These are phyloP conservation scores for Epichloe typhina DNA, from an alignment of 2,329 filamentous ascomycete genomes.

Conservation along the genomic window DNA sequence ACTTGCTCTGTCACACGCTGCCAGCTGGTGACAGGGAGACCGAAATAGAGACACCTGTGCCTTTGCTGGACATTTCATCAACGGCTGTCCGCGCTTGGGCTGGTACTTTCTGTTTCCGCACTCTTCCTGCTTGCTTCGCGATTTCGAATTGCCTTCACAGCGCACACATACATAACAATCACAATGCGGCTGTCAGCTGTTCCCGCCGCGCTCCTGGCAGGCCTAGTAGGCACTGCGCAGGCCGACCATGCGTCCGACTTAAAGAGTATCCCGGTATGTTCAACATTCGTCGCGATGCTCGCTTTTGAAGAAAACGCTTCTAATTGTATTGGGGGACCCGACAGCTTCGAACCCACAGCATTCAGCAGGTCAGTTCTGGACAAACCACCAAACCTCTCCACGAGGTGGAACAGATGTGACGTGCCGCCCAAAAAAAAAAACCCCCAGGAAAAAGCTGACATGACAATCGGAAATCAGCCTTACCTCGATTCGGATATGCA, in stretches of 20 bases:
- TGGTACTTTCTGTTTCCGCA: not conserved
- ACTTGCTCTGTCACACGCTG: not conserved
- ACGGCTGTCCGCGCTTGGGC: too few species aligned
- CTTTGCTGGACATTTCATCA: slow-evolving; percentile 3
- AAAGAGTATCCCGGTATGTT: slow-evolving; percentile 38
- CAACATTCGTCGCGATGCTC: not conserved
- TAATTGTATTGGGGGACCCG: slow-evolving; percentile 7
- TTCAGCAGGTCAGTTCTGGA: slow-evolving; percentile 52
- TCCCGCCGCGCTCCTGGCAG: slow-evolving; percentile 35
- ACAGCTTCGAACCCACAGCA: slow-evolving; percentile 76
- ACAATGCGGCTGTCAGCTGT: slow-evolving; percentile 36
- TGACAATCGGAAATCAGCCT: slow-evolving; percentile 42
- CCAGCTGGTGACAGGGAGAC: not conserved
- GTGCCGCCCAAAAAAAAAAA: not conserved
- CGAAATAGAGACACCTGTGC: slow-evolving; percentile 4
- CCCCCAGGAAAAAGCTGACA: slow-evolving; percentile 5
- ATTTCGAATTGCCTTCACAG: not conserved
- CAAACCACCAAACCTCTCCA: not conserved
- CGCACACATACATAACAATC: slow-evolving; percentile 2
- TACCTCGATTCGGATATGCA: slow-evolving; percentile 98
- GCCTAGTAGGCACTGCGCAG: slow-evolving; percentile 35
- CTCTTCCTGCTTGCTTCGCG: not conserved
- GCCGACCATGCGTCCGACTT: slow-evolving; percentile 35
- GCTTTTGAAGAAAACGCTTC: not conserved
- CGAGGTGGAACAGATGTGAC: not conserved